Evolutionary conservation across 140 eudicot genomes (phyloP), one percentile per base, ranked within the genome.

Genomic region (Ambrosia hybrid): DNA sequence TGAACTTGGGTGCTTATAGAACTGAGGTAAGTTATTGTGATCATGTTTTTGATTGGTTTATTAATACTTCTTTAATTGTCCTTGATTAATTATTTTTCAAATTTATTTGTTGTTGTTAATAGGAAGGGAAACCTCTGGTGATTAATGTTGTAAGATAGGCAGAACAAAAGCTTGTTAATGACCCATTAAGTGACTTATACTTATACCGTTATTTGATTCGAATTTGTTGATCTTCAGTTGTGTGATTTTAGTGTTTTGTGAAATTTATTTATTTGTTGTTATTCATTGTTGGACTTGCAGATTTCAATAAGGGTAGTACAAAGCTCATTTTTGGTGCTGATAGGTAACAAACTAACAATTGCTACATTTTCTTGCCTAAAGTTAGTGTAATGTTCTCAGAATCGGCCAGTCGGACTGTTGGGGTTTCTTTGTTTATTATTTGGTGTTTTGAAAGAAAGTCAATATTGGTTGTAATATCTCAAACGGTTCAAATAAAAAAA

Each of bases 71-170:
- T 21, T 34, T 8, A 36, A 51, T 36, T 36, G 6, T 59, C 13
- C 3, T 33, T 77, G 14, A 51, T 57, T 57, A 37, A 7, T 46
- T n/a, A n/a, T n/a, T n/a, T n/a, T n/a, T n/a, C 17, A 65, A 72
- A 4, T 65, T 13, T 4, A 55, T 56, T 72, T 78, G 79, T 66
- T 76, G 65, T 48, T 17, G 14, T 69, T 76, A 39, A 74, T 74
- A 92, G 98, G 97, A 93, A 87, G 98, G 98, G 71, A 93, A 87
- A 62, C 98, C 98, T 56, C 82, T 93, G 69, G 96, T 93, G 43
- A 87, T 93, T 21, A 90, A 93, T 85, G 96, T 87, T 43, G 98
- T 93, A 7, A 85, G 89, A 48, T 73, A 72, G 56, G 98, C 98
- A 30, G 98, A 93, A 80, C 93, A 84, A 60, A 57, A 76, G 76